Percentiles rank a stretch among this genome's conserved stretches.
phyloP scores from a whole-genome alignment of 2,329 filamentous ascomycete genomes.

The Ophiocordyceps polyrhachis-furcata region DNA sequence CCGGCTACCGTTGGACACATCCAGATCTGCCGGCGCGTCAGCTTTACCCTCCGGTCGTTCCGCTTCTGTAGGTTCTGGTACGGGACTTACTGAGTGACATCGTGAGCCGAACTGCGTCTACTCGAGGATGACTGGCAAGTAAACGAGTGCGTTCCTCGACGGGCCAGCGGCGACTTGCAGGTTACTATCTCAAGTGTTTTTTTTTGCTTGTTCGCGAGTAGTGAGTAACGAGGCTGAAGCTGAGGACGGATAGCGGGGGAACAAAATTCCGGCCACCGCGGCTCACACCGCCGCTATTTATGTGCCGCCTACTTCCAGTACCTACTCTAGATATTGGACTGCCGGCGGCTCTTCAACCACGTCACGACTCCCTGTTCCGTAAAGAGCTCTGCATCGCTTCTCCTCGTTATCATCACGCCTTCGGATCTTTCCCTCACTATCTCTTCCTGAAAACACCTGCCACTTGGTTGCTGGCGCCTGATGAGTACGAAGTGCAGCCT shows the following conservation, averaged over 20 bases:
- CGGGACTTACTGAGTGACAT: slow-evolving; percentile 21
- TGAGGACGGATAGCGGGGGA: slow-evolving; percentile 14
- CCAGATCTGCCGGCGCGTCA: slow-evolving; percentile 44
- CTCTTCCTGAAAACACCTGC: too few relatives aligned
- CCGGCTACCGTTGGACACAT: slow-evolving; percentile 60
- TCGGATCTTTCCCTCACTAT: too few relatives aligned
- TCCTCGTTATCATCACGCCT: too few relatives aligned
- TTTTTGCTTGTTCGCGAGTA: slow-evolving; percentile 9
- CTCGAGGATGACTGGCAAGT: neutral
- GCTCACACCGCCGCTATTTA: slow-evolving; percentile 6
- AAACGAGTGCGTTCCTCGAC: slow-evolving; percentile 1
- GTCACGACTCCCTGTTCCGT: too few relatives aligned
- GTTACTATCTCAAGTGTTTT: neutral
- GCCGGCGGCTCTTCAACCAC: too few relatives aligned
- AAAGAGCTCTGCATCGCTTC: too few relatives aligned
- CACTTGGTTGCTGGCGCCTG: too few relatives aligned
- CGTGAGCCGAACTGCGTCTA: slow-evolving; percentile 12
- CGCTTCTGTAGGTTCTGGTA: neutral
- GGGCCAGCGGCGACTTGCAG: neutral
- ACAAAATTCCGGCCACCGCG: slow-evolving; percentile 5
- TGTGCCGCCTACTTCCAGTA: too few relatives aligned
- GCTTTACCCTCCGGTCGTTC: slow-evolving; percentile 7
- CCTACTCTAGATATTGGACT: neutral
- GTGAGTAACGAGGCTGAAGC: neutral
- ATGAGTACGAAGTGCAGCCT: too few relatives aligned